Evolutionary conservation across 768 basidiomycete species (phyloP), one percentile per base, ranked within the genome.

Genomic region (Gymnopilus junonius): DNA sequence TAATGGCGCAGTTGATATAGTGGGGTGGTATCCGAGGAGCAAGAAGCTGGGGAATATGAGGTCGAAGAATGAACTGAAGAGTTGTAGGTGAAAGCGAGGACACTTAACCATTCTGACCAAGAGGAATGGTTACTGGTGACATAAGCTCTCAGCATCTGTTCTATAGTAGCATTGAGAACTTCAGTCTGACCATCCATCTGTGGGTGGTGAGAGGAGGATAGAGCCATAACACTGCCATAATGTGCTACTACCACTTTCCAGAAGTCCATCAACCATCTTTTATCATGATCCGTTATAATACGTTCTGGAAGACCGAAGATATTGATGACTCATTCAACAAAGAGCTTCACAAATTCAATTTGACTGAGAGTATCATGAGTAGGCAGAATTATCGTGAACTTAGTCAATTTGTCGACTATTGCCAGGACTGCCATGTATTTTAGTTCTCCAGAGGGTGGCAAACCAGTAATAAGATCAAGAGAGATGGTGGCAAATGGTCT

Each of bases 171-270:
- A n/a, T n/a, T n/a, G n/a, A n/a, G n/a, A n/a, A n/a, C n/a, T n/a
- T n/a, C n/a, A n/a, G n/a, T n/a, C n/a, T n/a, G n/a, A n/a, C n/a
- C n/a, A n/a, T n/a, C n/a, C n/a, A 23, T 34, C 62, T 81, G 77
- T 0, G 77, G 79, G 59, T 81, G 80, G 46, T 78, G 73, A 0
- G 74, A 65, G 0, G 76, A 76, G 2, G 79, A 74, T 0, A 77
- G 48, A 4, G 63, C 65, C 54, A 64, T 58, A 1, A 58, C 27
- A 6, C 67, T 63, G 0, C 70, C 72, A n/a, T 76, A 61, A 1
- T 37, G 3, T 1, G 51, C 27, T 12, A 67, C 59, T 2, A 75
- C 55, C n/a, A 65, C 60, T 60, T 66, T 65, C 72, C 75, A 77
- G 63, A 78, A 75, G 2, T 53, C 67, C 0, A 64, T 66, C 3